These are phyloP conservation scores for Kwoniella sp. DNA, from an alignment of 768 basidiomycete genomes.

Conservation along the genomic window DNA sequence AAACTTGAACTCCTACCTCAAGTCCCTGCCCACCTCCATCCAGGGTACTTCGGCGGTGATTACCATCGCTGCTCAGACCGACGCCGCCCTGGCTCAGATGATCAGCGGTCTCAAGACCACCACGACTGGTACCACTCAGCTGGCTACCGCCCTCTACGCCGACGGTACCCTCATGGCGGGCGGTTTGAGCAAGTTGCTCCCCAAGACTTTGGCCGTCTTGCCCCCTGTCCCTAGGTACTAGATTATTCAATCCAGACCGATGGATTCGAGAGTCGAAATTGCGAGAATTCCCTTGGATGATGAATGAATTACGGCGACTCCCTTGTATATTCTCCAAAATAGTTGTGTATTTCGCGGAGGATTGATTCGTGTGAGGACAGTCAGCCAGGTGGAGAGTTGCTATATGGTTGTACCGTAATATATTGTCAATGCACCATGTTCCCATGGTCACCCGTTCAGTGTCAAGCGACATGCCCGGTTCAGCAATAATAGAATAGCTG, in stretches of 20 bases:
- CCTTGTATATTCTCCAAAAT: too few relatives aligned
- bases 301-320: too few relatives aligned
- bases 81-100: conserved; percentile 13
- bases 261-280: too few relatives aligned
- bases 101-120: conserved; percentile 15
- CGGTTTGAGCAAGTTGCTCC: conserved; percentile 8
- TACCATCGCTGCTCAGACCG: conserved; percentile 17
- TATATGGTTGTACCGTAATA: not conserved
- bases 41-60: not conserved
- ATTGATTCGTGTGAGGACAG: too few relatives aligned
- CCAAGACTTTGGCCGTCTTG: conserved; percentile 19
- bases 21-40: conserved; percentile 11
- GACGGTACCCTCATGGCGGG: conserved; percentile 12
- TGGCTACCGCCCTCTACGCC: conserved; percentile 17
- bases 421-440: not conserved
- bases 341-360: too few relatives aligned
- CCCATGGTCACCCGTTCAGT: not conserved
- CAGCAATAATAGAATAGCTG: too few relatives aligned
- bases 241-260: not conserved
- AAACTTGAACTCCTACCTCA: conserved; percentile 12
- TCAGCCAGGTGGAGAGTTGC: not conserved
- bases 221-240: not conserved
- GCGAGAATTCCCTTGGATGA: too few relatives aligned
- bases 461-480: too few relatives aligned
- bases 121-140: conserved; percentile 3